Evolutionary conservation across 352 stramenopile species (phyloP).

Genomic region (Globisporangium irregulare): DNA sequence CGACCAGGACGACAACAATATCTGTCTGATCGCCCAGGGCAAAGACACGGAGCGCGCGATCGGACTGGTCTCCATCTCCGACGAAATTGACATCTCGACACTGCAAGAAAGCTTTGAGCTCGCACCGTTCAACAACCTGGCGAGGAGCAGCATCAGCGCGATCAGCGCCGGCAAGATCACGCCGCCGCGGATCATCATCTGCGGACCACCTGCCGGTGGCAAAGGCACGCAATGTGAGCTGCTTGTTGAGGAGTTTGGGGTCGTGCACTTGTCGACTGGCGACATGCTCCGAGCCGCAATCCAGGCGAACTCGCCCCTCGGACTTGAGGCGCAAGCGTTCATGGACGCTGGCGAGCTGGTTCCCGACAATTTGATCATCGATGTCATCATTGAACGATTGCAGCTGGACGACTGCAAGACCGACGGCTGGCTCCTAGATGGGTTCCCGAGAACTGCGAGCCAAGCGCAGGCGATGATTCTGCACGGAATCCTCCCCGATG

Average conservation of each 20-base stretch:
- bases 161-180: constrained; percentile 29
- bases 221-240: constrained; percentile 96
- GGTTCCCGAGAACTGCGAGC: constrained; percentile 85
- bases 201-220: constrained; percentile 82
- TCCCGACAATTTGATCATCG: constrained; percentile 45
- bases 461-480: constrained; percentile 84
- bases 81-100: constrained; percentile 77
- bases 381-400: constrained; percentile 69
- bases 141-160: constrained; percentile 29
- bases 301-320: constrained; percentile 33
- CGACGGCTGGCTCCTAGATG: constrained; percentile 90
- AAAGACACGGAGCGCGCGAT: constrained; percentile 41
- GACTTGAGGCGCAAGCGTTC: constrained; percentile 33
- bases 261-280: constrained; percentile 89
- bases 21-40: constrained; percentile 72
- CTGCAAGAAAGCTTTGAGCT: constrained; percentile 88
- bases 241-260: constrained; percentile 79
- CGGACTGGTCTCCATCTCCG: constrained; percentile 78
- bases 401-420: constrained; percentile 71
- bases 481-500: constrained; percentile 84
- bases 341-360: constrained; percentile 51
- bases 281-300: constrained; percentile 90
- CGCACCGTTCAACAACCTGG: constrained; percentile 71
- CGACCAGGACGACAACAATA: constrained; percentile 81
- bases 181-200: constrained; percentile 43